Base-by-base conservation (phyloP, 129 eudicot species). In the Lactuca saligna region DNA sequence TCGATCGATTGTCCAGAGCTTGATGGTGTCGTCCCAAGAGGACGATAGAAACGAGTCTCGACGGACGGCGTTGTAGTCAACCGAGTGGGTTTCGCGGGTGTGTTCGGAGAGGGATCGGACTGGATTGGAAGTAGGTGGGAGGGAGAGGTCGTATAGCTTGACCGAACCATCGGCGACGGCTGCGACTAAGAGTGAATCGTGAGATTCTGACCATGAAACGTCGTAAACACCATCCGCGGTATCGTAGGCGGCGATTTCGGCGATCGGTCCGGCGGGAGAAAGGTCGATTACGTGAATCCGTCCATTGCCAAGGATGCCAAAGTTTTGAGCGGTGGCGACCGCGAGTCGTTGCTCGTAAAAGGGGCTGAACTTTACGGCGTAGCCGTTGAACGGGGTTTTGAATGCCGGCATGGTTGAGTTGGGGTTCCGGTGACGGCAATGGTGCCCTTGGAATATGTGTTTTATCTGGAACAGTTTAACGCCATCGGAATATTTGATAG, bases 161-260 rank as follows among this genome's bases (percentile, higher is more conserved):
- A 94, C 83, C 9, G 97, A 85, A 39, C 97, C 99, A 60, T 94
- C 99, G 64, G 97, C 97, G n/a, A 89, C 57, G 56, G 97, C 99
- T 35, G 99, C 97, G 62, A 87, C 76, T 63, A 90, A 16, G 65
- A 94, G 87, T 2, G 91, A 83, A 39, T 94, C 99, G 58, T 87
- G 99, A 32, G 99, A 87, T 57, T 94, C 97, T 1, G 97, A 87
- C 99, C 99, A 94, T 56, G 97, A 82, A 32, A 90, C 71, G 76
- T 94, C 96, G 83, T 94, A 90, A 20, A 94, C 95, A 39, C 99
- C 99, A 68, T 94, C 99, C 32, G 99, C 85, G 57, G 99, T 94
- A 70, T 94, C 97, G 76, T 78, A 94, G 75, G 95, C 71, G 72
- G 91, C 84, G 79, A 88, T 46, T 61, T 87, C 88, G 65, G 96